phyloP scores from a whole-genome alignment of 257 asterid species.

The Solanum appendiculatum region DNA sequence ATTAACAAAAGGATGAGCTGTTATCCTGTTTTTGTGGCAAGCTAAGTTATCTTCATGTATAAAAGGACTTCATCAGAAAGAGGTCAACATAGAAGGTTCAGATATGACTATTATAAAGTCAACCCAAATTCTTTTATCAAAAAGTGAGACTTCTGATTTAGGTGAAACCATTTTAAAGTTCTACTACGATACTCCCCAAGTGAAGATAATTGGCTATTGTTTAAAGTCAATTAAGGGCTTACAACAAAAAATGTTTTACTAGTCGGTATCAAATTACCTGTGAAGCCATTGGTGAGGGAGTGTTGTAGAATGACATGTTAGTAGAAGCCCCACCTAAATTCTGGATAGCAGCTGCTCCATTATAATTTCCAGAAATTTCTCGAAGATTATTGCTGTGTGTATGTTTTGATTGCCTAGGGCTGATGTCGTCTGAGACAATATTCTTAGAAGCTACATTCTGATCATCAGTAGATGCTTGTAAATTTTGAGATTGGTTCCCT shows the following conservation, averaged over 20 bases:
- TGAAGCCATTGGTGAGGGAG: constrained; percentile 71
- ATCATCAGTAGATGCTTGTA: constrained; percentile 42
- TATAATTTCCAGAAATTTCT: constrained; percentile 59
- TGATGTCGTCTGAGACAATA: constrained; percentile 50
- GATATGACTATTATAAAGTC: background rate
- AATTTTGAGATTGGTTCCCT: constrained; percentile 39
- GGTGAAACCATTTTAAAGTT: background rate
- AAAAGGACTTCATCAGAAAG: background rate
- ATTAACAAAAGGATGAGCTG: background rate
- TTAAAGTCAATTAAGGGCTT: background rate
- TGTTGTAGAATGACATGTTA: constrained; percentile 53
- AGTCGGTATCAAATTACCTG: constrained; percentile 23
- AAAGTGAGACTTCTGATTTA: background rate
- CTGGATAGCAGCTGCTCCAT: constrained; percentile 42
- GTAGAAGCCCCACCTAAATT: constrained; percentile 42
- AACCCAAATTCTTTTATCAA: background rate
- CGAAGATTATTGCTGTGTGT: constrained; percentile 41
- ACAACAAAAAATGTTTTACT: background rate
- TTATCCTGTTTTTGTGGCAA: background rate
- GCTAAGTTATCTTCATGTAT: background rate
- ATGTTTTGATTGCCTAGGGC: constrained; percentile 63
- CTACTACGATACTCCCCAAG: background rate
- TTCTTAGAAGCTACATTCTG: constrained; percentile 30
- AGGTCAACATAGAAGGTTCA: background rate
- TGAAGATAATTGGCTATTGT: background rate